These are phyloP conservation scores for Neopestalotiopsis sp. DNA, from an alignment of 2,329 filamentous ascomycete genomes.

Conservation along the genomic window DNA sequence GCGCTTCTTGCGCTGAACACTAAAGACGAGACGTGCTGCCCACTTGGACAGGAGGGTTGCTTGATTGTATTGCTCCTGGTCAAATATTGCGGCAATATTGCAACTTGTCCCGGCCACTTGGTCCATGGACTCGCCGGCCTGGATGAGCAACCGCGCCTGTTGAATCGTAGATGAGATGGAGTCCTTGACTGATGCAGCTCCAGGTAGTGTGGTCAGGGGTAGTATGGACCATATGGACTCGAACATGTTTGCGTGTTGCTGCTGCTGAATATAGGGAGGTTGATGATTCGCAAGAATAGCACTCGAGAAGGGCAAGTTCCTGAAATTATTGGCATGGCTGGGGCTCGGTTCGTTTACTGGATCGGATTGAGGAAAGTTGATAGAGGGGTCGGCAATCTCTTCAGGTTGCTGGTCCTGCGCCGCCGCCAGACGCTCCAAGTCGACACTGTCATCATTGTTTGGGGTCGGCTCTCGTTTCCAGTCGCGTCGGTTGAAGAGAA, in stretches of 20 bases:
- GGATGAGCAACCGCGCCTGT: not conserved
- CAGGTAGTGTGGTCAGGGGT: constrained; percentile 3
- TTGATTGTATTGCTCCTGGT: constrained; percentile 7
- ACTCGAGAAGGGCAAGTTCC: constrained; percentile 13
- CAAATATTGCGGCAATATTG: constrained; percentile 8
- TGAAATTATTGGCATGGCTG: not conserved
- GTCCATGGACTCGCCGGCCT: not conserved
- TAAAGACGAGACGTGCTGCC: constrained; percentile 10
- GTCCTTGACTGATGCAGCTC: constrained; percentile 5
- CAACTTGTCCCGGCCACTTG: not conserved
- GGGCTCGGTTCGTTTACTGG: not conserved
- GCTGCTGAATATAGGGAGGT: constrained; percentile 4
- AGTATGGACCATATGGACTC: constrained; percentile 6
- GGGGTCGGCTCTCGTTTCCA: not conserved
- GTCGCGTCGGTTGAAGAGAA: constrained; percentile 11
- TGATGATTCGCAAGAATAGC: constrained; percentile 12
- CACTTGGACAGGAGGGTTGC: constrained; percentile 1
- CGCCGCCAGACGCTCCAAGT: not conserved
- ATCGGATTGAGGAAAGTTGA: not conserved
- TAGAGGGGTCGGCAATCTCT: not conserved
- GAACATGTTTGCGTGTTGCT: constrained; percentile 10
- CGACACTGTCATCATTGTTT: not conserved
- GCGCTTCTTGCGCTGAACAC: not conserved
- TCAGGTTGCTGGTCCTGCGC: not conserved
- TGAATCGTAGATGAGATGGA: constrained; percentile 2